Evolutionary conservation across 2,329 filamentous ascomycete genomes (phyloP), one percentile per base, ranked within the genome.

Genomic region (Fusarium mundagurra): DNA sequence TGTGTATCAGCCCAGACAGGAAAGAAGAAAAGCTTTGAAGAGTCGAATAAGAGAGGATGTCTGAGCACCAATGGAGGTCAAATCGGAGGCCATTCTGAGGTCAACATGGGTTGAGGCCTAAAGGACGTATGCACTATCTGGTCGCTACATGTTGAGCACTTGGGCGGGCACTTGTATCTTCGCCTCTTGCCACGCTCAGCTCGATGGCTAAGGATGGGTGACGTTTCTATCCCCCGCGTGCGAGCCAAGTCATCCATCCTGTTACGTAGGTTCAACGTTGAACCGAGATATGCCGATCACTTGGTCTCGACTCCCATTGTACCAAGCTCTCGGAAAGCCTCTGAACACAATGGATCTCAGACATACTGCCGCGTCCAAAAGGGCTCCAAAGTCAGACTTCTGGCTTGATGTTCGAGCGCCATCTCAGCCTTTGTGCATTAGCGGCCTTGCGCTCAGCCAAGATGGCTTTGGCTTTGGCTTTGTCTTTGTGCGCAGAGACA

Each of bases 391-490:
- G 51, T 45, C 59, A 58, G 24, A 50, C 39, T 13, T 61, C 41
- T 68, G 44, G 24, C 39, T 41, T 47, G 48, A 53, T 59, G 48
- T 38, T 69, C 44, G 36, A 44, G 34, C 50, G 50, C 36, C 45
- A 54, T 34, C 50, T 38, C 58, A 38, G 59, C 36, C 45, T 53
- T 44, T 59, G 24, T 62, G 67, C 71, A 61, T 38, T 61, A 51
- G 55, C 36, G 59, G 39, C 41, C 50, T 51, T 50, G 17, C 31
- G 54, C 34, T 22, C 24, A 31, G 39, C 44, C 18, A 44, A 53
- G 8, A 27, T 55, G 34, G 36, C 31, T 29, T 47, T 47, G 33
- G 24, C n/a, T n/a, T n/a, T n/a, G n/a, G 18, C 27, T 36, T 33
- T 33, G 24, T 38, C 34, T 31, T 45, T 38, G 57, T 50, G 31